These are phyloP conservation scores for Penicillium canescens DNA, from an alignment of 495 filamentous ascomycete genomes.

Conservation along the genomic window DNA sequence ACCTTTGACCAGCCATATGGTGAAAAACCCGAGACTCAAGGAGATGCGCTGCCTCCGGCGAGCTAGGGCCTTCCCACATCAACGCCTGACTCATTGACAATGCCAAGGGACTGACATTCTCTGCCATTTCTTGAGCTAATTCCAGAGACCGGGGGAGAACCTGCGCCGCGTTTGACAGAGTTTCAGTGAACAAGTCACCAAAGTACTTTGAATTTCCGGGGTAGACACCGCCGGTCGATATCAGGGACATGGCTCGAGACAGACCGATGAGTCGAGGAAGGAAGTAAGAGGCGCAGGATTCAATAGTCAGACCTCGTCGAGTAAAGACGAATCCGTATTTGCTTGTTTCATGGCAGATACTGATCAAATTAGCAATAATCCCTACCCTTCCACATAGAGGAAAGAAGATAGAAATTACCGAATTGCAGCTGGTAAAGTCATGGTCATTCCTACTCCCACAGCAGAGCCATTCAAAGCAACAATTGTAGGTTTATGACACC, in stretches of 20 bases:
- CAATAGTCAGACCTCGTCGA: slow-evolving; percentile 56
- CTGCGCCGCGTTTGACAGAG: slow-evolving; percentile 43
- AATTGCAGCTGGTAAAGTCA: slow-evolving; percentile 59
- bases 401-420: slow-evolving; percentile 20
- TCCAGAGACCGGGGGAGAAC: slow-evolving; percentile 53
- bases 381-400: background rate
- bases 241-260: slow-evolving; percentile 51
- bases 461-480: slow-evolving; percentile 61
- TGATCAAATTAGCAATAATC: background rate
- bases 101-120: slow-evolving; percentile 51
- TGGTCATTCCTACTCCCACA: slow-evolving; percentile 63
- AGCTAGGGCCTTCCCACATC: slow-evolving; percentile 52
- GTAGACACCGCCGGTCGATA: slow-evolving; percentile 33
- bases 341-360: slow-evolving; percentile 47
- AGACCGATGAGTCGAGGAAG: slow-evolving; percentile 59
- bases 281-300: slow-evolving; percentile 61
- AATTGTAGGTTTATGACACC: slow-evolving; percentile 61
- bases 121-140: slow-evolving; percentile 52
- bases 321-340: slow-evolving; percentile 62
- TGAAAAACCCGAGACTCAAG: slow-evolving; percentile 56
- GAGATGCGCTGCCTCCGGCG: slow-evolving; percentile 56
- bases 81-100: slow-evolving; percentile 55
- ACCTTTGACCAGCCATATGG: slow-evolving; percentile 47
- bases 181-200: slow-evolving; percentile 53
- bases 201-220: slow-evolving; percentile 43